Evolutionary conservation across 2,329 filamentous ascomycete species (phyloP).

Genomic region (Cercospora zeae-maydis): DNA sequence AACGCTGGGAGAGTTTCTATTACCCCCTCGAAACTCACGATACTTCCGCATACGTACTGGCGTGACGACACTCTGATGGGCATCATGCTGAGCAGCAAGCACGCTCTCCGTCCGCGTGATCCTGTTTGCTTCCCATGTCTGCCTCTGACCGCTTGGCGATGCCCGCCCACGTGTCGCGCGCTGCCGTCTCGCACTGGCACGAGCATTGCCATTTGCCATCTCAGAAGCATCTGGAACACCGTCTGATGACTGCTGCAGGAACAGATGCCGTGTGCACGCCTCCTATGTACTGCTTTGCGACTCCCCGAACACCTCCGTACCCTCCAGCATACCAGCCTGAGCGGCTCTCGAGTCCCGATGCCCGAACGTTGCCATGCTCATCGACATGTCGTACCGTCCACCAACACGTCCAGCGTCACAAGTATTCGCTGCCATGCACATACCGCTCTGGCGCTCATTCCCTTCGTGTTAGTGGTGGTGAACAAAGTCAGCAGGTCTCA

Average conservation of each 20-base stretch:
- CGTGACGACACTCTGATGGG: conserved; percentile 7
- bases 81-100: conserved; percentile 1
- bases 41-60: background rate
- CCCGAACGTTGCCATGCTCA: background rate
- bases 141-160: background rate
- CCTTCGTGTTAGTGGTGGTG: background rate
- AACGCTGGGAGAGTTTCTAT: background rate
- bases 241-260: conserved; percentile 4
- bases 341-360: background rate
- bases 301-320: background rate
- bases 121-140: background rate
- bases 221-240: background rate
- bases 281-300: background rate
- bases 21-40: conserved; percentile 8
- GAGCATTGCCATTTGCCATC: background rate
- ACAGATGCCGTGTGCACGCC: background rate
- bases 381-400: background rate
- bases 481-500: background rate
- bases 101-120: conserved; percentile 11
- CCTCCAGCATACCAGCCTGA: background rate
- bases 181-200: background rate
- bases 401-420: background rate
- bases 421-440: background rate
- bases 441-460: background rate
- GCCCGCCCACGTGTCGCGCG: background rate